phyloP scores from a whole-genome alignment of 2,329 filamentous ascomycete genomes.

The Hymenoscyphus infarciens region DNA sequence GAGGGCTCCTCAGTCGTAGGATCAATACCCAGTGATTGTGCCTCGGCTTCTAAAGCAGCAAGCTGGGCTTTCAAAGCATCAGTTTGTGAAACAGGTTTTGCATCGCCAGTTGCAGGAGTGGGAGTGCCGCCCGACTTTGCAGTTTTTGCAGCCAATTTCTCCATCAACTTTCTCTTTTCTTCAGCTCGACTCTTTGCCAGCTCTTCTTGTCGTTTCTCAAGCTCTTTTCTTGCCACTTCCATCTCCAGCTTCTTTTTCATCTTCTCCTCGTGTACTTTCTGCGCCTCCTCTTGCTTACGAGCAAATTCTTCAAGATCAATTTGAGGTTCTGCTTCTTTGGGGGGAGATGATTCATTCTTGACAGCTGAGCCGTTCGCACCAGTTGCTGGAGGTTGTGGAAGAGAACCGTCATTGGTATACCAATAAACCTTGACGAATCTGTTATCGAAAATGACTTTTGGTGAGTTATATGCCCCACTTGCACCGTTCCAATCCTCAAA shows the following conservation, averaged over 20 bases:
- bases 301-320: constrained; percentile 68
- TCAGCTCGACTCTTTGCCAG: constrained; percentile 60
- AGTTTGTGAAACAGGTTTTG: constrained; percentile 46
- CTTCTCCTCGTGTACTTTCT: constrained; percentile 65
- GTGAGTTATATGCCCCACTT: constrained; percentile 68
- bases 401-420: constrained; percentile 53
- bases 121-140: constrained; percentile 30
- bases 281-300: constrained; percentile 67
- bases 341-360: constrained; percentile 28
- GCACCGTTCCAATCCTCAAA: constrained; percentile 65
- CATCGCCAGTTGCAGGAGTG: constrained; percentile 22
- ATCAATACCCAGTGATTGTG: constrained; percentile 59
- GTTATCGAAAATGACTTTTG: constrained; percentile 80
- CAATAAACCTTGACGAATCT: constrained; percentile 83
- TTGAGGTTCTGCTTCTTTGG: constrained; percentile 40
- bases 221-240: constrained; percentile 56
- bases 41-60: constrained; percentile 70
- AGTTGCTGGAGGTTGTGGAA: constrained; percentile 30
- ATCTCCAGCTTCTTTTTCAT: constrained; percentile 59
- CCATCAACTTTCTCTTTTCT: constrained; percentile 59
- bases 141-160: constrained; percentile 57
- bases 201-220: constrained; percentile 62
- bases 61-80: constrained; percentile 67
- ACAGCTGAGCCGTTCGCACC: constrained; percentile 28
- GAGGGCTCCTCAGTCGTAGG: constrained; percentile 41